Conservation (phyloP, 139 green algal genomes). For the Astrephomene gubernaculifera region DNA sequence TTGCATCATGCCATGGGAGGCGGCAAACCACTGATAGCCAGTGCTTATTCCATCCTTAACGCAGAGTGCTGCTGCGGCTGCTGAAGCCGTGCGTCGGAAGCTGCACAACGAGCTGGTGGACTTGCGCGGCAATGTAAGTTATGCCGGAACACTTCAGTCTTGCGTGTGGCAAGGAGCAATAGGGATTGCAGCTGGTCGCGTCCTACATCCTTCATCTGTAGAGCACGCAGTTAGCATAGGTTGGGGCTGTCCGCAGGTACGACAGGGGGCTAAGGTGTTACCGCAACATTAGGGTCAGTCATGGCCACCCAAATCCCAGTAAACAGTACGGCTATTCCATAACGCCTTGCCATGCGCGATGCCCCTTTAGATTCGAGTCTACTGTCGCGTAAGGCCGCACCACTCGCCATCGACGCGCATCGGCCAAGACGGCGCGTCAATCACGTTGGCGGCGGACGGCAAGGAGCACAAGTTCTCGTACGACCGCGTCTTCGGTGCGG, state of each 20-base stretch:
- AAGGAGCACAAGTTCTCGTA: conserved; percentile 84
- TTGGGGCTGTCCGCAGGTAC: no score
- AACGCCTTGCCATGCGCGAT: background rate
- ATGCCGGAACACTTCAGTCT: background rate
- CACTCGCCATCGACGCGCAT: conserved; percentile 51
- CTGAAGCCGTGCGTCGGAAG: conserved; percentile 71
- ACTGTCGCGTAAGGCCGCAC: conserved; percentile 83
- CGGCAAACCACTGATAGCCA: no score
- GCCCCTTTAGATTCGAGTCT: conserved; percentile 88
- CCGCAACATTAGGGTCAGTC: no score
- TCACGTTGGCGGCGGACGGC: conserved; percentile 69
- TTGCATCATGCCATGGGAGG: no score
- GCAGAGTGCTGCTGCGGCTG: conserved; percentile 69
- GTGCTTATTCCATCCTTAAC: no score
- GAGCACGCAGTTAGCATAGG: no score
- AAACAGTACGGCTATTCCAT: no score
- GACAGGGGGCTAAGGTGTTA: no score
- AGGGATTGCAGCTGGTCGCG: no score
- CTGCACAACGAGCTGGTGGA: conserved; percentile 92
- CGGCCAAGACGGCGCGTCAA: conserved; percentile 62
- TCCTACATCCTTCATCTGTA: no score
- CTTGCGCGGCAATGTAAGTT: conserved; percentile 84
- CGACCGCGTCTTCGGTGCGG: conserved; percentile 77
- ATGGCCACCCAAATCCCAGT: no score
- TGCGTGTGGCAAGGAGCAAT: no score